phyloP scores from a whole-genome alignment of 83 land plant species.

The Thuja plicata region DNA sequence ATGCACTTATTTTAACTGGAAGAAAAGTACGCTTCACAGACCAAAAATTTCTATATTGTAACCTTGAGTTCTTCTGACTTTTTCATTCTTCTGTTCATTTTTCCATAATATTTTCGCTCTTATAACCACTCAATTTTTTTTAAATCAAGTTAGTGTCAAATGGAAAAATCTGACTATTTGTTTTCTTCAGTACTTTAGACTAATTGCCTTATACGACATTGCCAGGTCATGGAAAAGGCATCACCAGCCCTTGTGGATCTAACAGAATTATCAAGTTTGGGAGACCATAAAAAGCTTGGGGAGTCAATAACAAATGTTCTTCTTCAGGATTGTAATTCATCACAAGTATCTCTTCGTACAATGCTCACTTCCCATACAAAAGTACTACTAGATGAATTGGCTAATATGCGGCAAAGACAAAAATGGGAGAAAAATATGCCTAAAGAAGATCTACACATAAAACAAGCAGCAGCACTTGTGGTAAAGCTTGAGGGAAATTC shows the following conservation, averaged over 20 bases:
- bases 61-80: not conserved
- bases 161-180: not conserved
- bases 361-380: constrained; percentile 44
- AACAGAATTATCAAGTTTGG: constrained; percentile 60
- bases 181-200: not conserved
- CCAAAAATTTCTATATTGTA: not conserved
- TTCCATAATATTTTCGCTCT: not conserved
- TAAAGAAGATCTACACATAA: constrained; percentile 90
- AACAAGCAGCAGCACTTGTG: constrained; percentile 88
- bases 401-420: constrained; percentile 47
- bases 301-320: constrained; percentile 57
- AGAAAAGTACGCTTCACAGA: not conserved
- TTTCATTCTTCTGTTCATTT: not conserved
- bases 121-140: not conserved
- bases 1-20: not conserved
- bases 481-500: constrained; percentile 96
- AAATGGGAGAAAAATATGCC: constrained; percentile 87
- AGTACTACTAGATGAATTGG: constrained; percentile 66
- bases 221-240: constrained; percentile 67
- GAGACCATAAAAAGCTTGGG: constrained; percentile 72
- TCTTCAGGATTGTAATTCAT: constrained; percentile 50
- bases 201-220: not conserved
- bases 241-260: constrained; percentile 58
- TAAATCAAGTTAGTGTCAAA: not conserved
- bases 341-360: constrained; percentile 41